Conservation (phyloP, 305 asterid genomes). For the Lippia alba region DNA sequence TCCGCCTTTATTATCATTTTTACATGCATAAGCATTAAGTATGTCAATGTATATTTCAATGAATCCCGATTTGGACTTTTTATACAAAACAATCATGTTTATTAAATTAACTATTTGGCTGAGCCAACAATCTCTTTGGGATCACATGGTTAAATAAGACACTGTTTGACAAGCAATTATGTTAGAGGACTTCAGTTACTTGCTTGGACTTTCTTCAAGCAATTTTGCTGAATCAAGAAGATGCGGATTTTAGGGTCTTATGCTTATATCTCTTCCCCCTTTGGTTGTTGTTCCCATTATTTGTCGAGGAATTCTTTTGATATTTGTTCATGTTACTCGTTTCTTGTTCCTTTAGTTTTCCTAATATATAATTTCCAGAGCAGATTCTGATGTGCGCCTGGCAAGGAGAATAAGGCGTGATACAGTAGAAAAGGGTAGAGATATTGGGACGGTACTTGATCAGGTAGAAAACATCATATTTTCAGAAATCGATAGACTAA, state of each 20-base stretch:
- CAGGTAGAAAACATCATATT: slow-evolving; percentile 63
- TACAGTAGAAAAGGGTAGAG: slow-evolving; percentile 93
- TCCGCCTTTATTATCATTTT: slow-evolving; percentile 22
- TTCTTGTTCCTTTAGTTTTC: slow-evolving; percentile 41
- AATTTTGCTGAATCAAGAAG: slow-evolving; percentile 17
- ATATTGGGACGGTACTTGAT: slow-evolving; percentile 84
- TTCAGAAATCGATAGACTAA: not conserved
- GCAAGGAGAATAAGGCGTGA: slow-evolving; percentile 98
- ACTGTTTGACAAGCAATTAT: not conserved
- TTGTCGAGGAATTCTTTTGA: slow-evolving; percentile 34
- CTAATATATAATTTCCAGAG: slow-evolving; percentile 45
- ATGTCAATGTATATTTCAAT: slow-evolving; percentile 10
- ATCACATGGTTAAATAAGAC: slow-evolving; percentile 2
- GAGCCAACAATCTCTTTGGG: slow-evolving; percentile 4
- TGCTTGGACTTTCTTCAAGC: slow-evolving; percentile 15
- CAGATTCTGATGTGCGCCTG: slow-evolving; percentile 99
- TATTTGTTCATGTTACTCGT: slow-evolving; percentile 26
- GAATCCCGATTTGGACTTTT: not conserved
- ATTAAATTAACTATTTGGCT: not conserved
- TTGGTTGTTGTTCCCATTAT: not conserved
- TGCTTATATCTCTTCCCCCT: not conserved
- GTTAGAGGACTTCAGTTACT: slow-evolving; percentile 4
- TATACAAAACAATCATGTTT: not conserved
- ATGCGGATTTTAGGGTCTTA: slow-evolving; percentile 5
- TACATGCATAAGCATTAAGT: slow-evolving; percentile 50